Base-by-base conservation (phyloP, 202 grass and related monocot species). In the Setaria italica region DNA sequence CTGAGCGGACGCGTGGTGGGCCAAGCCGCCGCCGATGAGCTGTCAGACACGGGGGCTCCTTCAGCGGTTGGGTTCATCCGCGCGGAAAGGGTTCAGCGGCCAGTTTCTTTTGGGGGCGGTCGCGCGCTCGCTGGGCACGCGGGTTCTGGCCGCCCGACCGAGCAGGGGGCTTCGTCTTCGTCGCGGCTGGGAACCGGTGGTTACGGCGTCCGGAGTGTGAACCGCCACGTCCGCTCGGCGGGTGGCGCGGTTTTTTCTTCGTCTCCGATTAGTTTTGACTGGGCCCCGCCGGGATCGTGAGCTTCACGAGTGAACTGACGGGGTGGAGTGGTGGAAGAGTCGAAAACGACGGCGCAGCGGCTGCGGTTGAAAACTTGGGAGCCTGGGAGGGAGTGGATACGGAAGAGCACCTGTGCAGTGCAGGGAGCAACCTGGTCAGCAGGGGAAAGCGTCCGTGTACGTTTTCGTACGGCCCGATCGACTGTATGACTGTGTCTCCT, bases 301-400 rank as follows among this genome's bases (percentile, higher is more conserved):
- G 8, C 19, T 68, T 39, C 4, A 2, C 4, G 0, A 11, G 20
- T 49, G 8, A 39, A 87, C n/a, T 4, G 62, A 4, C 45, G 10
- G 59, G 20, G n/a, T 55, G 16, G 59, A 17, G 5, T 51, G 60
- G 10, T 6, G 77, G 14, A 37, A 11, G 16, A 2, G 79, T 30
- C 15, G 83, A 82, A 43, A 82, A 29, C 65, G 65, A 90, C 39
- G 72, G 64, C 7, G 77, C 54, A 14, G n/a, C 60, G 20, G 53
- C 32, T 11, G 62, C 62, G 39, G 88, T 48, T 82, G 78, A 45
- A 76, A 17, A 85, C 29, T 32, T n/a, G 58, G 58, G 37, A 4
- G 46, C 9, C 9, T 7, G 13, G 21, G 25, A 1, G 0, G 21
- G 15, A 46, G 4, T 41, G 5, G 39, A 41, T 60, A 11, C n/a